Percentiles rank a stretch among this genome's conserved stretches.
These are phyloP conservation scores for Remersonia thermophila DNA, from an alignment of 2,329 filamentous ascomycete genomes.

Conservation along the genomic window DNA sequence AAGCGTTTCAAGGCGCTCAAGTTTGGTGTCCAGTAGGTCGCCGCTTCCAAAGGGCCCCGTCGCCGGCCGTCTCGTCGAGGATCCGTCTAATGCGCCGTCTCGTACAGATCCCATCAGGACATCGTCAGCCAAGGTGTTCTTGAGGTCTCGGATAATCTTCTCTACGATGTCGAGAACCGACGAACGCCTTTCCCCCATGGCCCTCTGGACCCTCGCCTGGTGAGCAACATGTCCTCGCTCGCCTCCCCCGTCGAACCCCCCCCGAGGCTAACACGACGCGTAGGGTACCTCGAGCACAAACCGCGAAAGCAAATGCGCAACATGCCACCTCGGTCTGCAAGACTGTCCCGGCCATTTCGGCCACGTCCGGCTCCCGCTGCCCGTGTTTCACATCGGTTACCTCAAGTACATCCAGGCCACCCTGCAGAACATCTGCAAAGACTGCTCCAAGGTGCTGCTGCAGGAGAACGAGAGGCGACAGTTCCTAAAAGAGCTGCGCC, in stretches of 20 bases:
- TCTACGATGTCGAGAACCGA: conserved; percentile 79
- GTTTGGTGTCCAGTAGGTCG: conserved; percentile 76
- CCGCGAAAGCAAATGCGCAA: conserved; percentile 52
- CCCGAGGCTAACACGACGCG: conserved; percentile 2
- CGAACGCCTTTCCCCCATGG: conserved; percentile 69
- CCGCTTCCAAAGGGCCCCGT: neutral
- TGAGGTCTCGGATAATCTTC: conserved; percentile 83
- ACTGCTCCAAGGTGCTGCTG: conserved; percentile 74
- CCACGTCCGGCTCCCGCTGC: conserved; percentile 78
- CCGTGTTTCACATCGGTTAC: conserved; percentile 92
- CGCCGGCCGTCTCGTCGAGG: neutral
- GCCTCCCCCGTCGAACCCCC: no score
- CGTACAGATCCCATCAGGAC: conserved; percentile 67
- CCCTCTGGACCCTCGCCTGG: conserved; percentile 73
- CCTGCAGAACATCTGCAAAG: conserved; percentile 92
- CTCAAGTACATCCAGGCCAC: conserved; percentile 86
- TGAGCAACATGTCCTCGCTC: conserved; percentile 5
- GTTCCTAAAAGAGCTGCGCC: conserved; percentile 69
- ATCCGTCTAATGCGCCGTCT: conserved; percentile 1
- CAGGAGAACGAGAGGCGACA: conserved; percentile 65
- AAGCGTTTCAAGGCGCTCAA: conserved; percentile 89
- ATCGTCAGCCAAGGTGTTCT: conserved; percentile 92
- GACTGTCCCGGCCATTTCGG: conserved; percentile 94
- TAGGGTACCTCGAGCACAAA: conserved; percentile 76
- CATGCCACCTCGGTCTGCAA: conserved; percentile 69